Percentiles rank a stretch among this genome's conserved stretches.
Evolutionary conservation across 2,329 filamentous ascomycete species (phyloP).

Genomic region (Botrytis sinoallii): DNA sequence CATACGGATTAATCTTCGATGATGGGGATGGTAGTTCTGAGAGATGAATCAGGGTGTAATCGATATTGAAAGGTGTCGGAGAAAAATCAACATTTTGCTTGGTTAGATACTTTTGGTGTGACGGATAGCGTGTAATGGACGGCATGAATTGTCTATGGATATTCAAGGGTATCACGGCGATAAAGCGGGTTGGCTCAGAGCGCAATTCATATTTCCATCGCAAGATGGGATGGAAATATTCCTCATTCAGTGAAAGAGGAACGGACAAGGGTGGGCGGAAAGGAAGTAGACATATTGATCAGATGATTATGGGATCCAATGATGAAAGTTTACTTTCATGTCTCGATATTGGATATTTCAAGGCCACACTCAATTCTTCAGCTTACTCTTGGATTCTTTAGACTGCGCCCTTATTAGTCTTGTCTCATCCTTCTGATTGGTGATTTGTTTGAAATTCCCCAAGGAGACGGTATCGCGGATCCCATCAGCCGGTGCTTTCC

Average conservation of each 20-base stretch:
- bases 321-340: background rate
- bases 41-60: background rate
- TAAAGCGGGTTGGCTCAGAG: background rate
- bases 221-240: background rate
- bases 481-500: background rate
- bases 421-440: background rate
- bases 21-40: background rate
- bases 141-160: background rate
- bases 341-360: too few species aligned
- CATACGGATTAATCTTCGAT: background rate
- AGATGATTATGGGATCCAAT: too few species aligned
- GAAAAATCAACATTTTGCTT: background rate
- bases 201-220: background rate
- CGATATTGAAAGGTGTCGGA: background rate
- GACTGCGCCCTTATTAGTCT: background rate
- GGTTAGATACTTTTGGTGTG: background rate
- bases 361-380: background rate
- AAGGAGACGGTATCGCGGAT: background rate
- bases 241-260: background rate
- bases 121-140: background rate
- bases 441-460: background rate
- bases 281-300: background rate
- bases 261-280: background rate
- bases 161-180: background rate
- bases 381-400: background rate